Base-by-base conservation (phyloP, 2,329 filamentous ascomycete species). In the Cordyceps javanica region DNA sequence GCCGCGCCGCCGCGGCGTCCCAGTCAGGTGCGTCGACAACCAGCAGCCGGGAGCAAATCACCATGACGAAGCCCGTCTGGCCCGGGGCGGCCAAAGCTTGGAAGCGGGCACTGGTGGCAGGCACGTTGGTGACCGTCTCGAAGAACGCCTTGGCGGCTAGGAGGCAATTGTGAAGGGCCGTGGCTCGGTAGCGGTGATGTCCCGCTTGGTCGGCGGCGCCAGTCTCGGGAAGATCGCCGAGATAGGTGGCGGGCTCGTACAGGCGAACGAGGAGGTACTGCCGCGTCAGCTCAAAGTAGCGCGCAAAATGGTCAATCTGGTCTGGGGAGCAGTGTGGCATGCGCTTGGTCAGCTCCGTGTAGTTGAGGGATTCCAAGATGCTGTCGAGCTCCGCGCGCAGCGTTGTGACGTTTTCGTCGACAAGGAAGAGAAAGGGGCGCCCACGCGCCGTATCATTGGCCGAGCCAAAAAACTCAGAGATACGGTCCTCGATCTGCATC, bases 241-340 rank as follows among this genome's bases (percentile, higher is more conserved):
- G 61, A 19, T 68, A 62, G 5, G 72, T 72, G 8, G 72, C 73
- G 1, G 74, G 73, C 32, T 75, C 67, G 60, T 75, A 73, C 14
- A 74, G 60, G 8, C 71, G 68, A 26, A 72, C 70, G 3, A 73
- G 62, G 13, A 73, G 64, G 39, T 72, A 72, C n/a, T 70, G 66
- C 53, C 72, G 67, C 42, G 70, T 66, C 16, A 71, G 62, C 44
- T 64, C 65, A 56, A 73, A 70, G 30, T 60, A 58, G 41, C 44
- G 63, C 58, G 67, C 63, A 46, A 49, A 57, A 30, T 61, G 36
- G 28, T 59, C 56, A 32, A 63, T 55, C 21, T 58, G 48, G 11
- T 60, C 59, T 3, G 48, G 28, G 14, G 55, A 46, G 32, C 58
- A 54, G 30, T 55, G 49, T 25, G 61, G 62, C 19, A 55, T 38